A percentile compares a stretch with the other conserved stretches of the same genome.
These are phyloP conservation scores for Populus pruinosa DNA, from an alignment of 345 rosid genomes.

Conservation along the genomic window DNA sequence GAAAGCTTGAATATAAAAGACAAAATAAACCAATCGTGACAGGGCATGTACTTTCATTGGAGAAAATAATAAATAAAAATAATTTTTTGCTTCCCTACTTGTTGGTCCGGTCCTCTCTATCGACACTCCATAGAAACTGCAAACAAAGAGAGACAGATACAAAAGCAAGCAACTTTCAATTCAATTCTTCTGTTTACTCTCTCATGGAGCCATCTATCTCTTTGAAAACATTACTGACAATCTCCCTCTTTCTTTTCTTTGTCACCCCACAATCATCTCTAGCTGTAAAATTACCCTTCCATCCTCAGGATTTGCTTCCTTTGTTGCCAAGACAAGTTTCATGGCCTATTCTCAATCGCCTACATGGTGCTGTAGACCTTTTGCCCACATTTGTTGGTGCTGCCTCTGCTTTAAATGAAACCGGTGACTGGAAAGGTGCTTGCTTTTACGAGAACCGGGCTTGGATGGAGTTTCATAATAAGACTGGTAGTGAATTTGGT, in stretches of 20 bases:
- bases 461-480: constrained; percentile 89
- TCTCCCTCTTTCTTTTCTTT: constrained; percentile 6
- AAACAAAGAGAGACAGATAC: background rate
- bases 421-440: constrained; percentile 80
- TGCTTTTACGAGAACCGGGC: constrained; percentile 75
- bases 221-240: background rate
- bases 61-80: background rate
- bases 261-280: constrained; percentile 10
- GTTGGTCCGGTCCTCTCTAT: background rate
- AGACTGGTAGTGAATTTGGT: constrained; percentile 70
- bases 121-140: background rate
- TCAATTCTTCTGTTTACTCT: background rate
- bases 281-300: constrained; percentile 43
- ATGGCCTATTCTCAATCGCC: constrained; percentile 73
- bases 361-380: constrained; percentile 61
- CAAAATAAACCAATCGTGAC: background rate
- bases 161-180: background rate
- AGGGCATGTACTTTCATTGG: background rate
- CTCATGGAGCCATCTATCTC: constrained; percentile 15
- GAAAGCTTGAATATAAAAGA: too few species aligned
- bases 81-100: background rate
- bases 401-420: constrained; percentile 46
- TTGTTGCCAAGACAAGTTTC: constrained; percentile 66
- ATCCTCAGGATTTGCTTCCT: constrained; percentile 70
- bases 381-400: constrained; percentile 83